Conservation (phyloP, 805 yeast genomes). For the Saccharomycopsis sp. region DNA sequence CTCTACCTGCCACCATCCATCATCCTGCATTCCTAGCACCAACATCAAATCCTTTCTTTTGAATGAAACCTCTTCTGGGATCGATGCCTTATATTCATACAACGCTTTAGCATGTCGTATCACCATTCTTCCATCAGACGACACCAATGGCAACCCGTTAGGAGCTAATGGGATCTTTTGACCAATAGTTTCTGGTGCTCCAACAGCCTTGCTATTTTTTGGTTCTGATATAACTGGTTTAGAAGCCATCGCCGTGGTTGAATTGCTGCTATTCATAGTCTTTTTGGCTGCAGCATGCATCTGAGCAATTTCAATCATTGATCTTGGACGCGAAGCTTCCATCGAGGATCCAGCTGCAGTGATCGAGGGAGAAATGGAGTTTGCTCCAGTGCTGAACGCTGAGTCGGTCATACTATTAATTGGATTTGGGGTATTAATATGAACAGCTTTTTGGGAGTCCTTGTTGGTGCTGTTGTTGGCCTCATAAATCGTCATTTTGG, state of each 20-base stretch:
- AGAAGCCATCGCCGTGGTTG: not conserved
- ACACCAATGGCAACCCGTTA: constrained; percentile 38
- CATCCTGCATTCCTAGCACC: constrained; percentile 53
- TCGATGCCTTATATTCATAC: constrained; percentile 52
- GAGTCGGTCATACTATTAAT: not conserved
- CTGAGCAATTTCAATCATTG: constrained; percentile 21
- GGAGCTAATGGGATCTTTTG: constrained; percentile 22
- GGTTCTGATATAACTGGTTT: not conserved
- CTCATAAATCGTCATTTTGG: not conserved
- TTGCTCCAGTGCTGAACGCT: not conserved
- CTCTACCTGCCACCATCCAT: constrained; percentile 74
- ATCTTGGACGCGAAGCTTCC: constrained; percentile 19
- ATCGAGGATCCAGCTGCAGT: not conserved
- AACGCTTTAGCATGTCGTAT: constrained; percentile 47
- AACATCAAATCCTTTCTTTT: constrained; percentile 50
- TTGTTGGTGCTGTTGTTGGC: not conserved
- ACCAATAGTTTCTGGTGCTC: constrained; percentile 12
- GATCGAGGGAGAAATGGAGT: not conserved
- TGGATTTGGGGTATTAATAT: not conserved
- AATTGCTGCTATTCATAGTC: not conserved
- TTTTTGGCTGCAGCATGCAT: constrained; percentile 4
- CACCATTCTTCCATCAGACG: constrained; percentile 50
- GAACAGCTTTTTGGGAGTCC: not conserved
- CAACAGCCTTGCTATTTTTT: constrained; percentile 13
- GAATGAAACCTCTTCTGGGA: constrained; percentile 56